Conservation (phyloP, 208 protist species). For the Acanthamoeba royreba region DNA sequence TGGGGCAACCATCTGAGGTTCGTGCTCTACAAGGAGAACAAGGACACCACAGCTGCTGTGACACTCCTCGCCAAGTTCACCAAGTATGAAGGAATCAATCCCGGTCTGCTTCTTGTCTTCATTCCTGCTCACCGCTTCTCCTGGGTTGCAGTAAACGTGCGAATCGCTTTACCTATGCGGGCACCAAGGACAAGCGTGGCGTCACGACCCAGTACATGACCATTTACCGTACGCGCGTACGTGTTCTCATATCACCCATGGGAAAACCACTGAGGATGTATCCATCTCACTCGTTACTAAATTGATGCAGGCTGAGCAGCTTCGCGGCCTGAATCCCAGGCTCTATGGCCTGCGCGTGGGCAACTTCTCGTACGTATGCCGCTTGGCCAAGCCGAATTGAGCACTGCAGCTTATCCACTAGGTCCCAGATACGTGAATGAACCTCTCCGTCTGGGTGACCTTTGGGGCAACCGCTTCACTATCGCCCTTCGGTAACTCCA, state of each 20-base stretch:
- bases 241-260: background rate
- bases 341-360: constrained; percentile 18
- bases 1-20: background rate
- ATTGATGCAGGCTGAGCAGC: background rate
- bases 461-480: constrained; percentile 9
- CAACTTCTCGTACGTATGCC: background rate
- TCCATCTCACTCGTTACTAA: background rate
- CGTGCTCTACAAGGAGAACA: constrained; percentile 52
- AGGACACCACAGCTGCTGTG: constrained; percentile 22
- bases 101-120: background rate
- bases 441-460: background rate
- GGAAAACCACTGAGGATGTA: background rate
- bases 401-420: background rate
- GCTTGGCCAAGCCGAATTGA: background rate
- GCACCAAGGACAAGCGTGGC: constrained; percentile 40
- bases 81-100: background rate
- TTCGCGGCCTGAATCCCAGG: background rate
- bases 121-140: background rate
- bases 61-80: constrained; percentile 3
- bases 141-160: background rate
- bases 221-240: background rate
- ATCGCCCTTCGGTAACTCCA: background rate
- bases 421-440: background rate
- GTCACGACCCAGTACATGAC: constrained; percentile 36
- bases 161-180: background rate